Conservation (phyloP, 2,329 filamentous ascomycete genomes). For the Aureobasidium sp. region DNA sequence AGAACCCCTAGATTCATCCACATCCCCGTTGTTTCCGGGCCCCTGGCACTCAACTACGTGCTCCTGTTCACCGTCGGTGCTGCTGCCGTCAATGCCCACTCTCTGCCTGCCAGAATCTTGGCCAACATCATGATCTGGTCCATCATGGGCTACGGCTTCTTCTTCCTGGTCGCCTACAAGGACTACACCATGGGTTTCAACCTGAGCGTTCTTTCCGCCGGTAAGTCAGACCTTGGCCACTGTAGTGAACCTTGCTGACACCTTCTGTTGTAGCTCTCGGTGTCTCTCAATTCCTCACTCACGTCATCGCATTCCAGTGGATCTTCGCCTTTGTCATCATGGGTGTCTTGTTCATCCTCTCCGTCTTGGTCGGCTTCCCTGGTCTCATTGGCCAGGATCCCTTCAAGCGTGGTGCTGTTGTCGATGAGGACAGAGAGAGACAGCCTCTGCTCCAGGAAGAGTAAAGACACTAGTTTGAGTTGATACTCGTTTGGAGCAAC, state of each 20-base stretch:
- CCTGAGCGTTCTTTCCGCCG: slow-evolving; percentile 62
- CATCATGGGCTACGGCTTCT: slow-evolving; percentile 64
- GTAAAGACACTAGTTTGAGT: slow-evolving; percentile 9
- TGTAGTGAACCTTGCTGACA: neutral
- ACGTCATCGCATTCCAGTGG: slow-evolving; percentile 72
- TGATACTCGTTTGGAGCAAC: neutral
- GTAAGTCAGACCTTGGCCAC: slow-evolving; percentile 36
- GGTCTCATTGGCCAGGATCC: slow-evolving; percentile 52
- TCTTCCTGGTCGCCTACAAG: slow-evolving; percentile 67
- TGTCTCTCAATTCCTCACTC: slow-evolving; percentile 59
- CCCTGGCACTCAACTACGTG: slow-evolving; percentile 77
- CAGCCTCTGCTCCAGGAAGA: slow-evolving; percentile 43
- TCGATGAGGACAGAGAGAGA: slow-evolving; percentile 43
- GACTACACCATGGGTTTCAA: slow-evolving; percentile 71
- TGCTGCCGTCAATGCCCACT: slow-evolving; percentile 62
- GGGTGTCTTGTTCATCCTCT: slow-evolving; percentile 60
- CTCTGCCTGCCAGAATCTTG: slow-evolving; percentile 63
- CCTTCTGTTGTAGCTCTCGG: slow-evolving; percentile 47
- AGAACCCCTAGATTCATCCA: slow-evolving; percentile 67
- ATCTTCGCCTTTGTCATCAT: slow-evolving; percentile 86
- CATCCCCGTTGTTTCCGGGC: slow-evolving; percentile 63
- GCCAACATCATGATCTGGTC: slow-evolving; percentile 87
- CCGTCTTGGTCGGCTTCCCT: slow-evolving; percentile 56
- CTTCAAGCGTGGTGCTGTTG: slow-evolving; percentile 38
- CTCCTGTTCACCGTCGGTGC: slow-evolving; percentile 86